A percentile compares a stretch with the other conserved stretches of the same genome.
Evolutionary conservation across 2,329 filamentous ascomycete genomes (phyloP).

Genomic region (Aspergillus flavus): DNA sequence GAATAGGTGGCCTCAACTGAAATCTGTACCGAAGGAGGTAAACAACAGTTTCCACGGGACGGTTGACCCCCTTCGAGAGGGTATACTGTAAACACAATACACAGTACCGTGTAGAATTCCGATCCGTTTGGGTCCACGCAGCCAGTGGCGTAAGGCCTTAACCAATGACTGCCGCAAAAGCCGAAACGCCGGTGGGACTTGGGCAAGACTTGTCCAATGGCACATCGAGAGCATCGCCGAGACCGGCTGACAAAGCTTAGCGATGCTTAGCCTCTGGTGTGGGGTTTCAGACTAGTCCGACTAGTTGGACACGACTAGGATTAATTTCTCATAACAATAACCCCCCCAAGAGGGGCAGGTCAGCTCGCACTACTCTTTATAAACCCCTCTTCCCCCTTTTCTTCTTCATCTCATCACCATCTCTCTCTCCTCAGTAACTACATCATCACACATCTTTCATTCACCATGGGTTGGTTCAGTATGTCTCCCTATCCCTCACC

Average conservation of each 20-base stretch:
- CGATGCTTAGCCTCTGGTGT: neutral
- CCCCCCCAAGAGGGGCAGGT: too few species aligned
- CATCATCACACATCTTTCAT: neutral
- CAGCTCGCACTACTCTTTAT: too few species aligned
- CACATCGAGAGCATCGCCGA: neutral
- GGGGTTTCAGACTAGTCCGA: neutral
- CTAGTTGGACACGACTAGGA: too few species aligned
- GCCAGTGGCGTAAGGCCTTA: too few species aligned
- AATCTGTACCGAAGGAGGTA: too few species aligned
- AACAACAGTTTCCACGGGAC: too few species aligned
- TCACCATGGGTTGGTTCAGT: conserved; percentile 24
- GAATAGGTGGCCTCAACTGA: too few species aligned
- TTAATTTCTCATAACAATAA: too few species aligned
- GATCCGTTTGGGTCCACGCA: too few species aligned
- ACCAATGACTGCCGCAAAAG: neutral
- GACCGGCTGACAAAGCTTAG: neutral
- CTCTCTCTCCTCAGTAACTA: neutral
- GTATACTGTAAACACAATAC: too few species aligned
- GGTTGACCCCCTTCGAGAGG: too few species aligned
- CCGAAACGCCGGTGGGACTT: neutral
- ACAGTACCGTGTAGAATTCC: too few species aligned
- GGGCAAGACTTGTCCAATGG: neutral
- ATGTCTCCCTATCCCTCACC: neutral
- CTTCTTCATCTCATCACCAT: neutral
- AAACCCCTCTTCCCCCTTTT: neutral